Evolutionary conservation across 805 yeast genomes (phyloP).

Genomic region (Schwanniomyces vanrijiae): DNA sequence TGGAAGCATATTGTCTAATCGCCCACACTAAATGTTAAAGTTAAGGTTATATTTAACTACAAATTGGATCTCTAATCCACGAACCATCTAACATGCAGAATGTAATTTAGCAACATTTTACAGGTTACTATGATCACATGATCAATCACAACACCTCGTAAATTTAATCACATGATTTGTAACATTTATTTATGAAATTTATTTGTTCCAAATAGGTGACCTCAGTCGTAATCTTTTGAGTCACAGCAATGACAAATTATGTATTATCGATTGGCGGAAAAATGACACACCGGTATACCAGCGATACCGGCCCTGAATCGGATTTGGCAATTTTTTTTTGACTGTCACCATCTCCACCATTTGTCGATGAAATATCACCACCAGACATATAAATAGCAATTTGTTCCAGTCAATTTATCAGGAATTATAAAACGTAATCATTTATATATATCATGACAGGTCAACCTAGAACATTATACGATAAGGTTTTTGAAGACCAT

Average conservation of each 20-base stretch:
- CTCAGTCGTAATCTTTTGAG: no score
- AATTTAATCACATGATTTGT: no score
- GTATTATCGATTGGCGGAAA: neutral
- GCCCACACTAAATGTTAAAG: neutral
- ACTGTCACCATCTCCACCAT: constrained; percentile 2
- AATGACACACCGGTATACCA: neutral
- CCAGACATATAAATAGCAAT: neutral
- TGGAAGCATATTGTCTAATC: constrained; percentile 19
- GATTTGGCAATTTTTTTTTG: constrained; percentile 9
- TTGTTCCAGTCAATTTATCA: neutral
- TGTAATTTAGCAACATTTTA: neutral
- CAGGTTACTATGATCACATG: neutral
- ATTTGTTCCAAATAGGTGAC: no score
- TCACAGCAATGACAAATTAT: constrained; percentile 5
- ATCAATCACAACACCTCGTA: no score
- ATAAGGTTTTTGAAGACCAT: constrained; percentile 94
- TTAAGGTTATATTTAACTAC: neutral
- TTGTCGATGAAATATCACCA: neutral
- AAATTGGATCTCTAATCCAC: neutral
- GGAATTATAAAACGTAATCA: neutral
- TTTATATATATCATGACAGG: constrained; percentile 14
- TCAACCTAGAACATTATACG: constrained; percentile 77
- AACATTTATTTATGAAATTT: neutral
- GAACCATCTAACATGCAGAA: constrained; percentile 4
- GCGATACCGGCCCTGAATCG: constrained; percentile 5